These are phyloP conservation scores for Basidiobolus meristosporus DNA, from an alignment of 371 early-diverging fungal genomes.

Conservation along the genomic window DNA sequence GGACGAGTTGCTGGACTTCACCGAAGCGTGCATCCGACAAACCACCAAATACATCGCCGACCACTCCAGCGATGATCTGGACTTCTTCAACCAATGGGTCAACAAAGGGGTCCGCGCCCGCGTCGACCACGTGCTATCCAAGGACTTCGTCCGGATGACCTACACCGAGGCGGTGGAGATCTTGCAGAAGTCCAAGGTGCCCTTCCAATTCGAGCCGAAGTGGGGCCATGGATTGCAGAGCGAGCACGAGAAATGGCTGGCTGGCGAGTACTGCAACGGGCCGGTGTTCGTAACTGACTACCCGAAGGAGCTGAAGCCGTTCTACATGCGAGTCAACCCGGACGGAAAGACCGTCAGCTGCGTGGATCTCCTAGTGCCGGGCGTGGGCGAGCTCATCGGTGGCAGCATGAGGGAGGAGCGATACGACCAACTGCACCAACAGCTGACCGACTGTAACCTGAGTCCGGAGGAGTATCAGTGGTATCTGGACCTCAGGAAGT, in stretches of 20 bases:
- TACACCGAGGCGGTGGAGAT: constrained; percentile 70
- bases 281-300: constrained; percentile 90
- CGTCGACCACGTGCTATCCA: constrained; percentile 9
- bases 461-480: constrained; percentile 52
- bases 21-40: constrained; percentile 23
- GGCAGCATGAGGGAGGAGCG: constrained; percentile 77
- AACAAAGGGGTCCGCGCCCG: constrained; percentile 18
- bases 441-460: constrained; percentile 32
- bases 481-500: constrained; percentile 76
- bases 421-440: constrained; percentile 21
- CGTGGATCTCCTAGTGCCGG: constrained; percentile 76
- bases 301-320: constrained; percentile 65
- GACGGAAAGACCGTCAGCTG: constrained; percentile 56
- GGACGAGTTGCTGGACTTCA: constrained; percentile 26
- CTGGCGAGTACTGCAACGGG: constrained; percentile 31
- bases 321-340: constrained; percentile 70
- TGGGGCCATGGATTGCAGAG: constrained; percentile 68
- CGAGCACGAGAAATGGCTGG: constrained; percentile 77
- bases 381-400: constrained; percentile 76
- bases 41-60: constrained; percentile 25
- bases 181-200: constrained; percentile 14
- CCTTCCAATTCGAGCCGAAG: constrained; percentile 37
- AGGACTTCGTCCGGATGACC: constrained; percentile 44
- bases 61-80: constrained; percentile 24
- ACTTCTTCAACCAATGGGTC: constrained; percentile 24